phyloP scores from a whole-genome alignment of 306 rosid genomes.

The Acacia crassicarpa region DNA sequence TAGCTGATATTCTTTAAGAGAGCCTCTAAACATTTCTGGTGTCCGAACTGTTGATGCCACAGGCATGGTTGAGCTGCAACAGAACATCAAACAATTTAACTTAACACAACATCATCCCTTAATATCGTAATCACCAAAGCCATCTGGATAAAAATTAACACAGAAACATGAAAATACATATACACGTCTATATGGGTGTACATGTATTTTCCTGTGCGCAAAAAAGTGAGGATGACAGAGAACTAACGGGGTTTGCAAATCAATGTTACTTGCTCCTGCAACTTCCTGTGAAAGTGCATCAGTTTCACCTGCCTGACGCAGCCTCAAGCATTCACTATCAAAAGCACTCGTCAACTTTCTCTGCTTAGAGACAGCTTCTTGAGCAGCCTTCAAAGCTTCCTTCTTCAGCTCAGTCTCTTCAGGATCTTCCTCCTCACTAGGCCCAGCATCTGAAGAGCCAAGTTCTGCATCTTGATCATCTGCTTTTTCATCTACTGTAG shows the following conservation, averaged over 20 bases:
- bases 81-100: slow-evolving; percentile 28
- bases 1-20: slow-evolving; percentile 88
- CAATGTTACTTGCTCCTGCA: slow-evolving; percentile 91
- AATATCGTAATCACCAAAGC: slow-evolving; percentile 28
- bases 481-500: slow-evolving; percentile 51
- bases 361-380: slow-evolving; percentile 98
- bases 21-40: slow-evolving; percentile 84
- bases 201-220: neutral
- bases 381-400: slow-evolving; percentile 97
- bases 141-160: slow-evolving; percentile 8
- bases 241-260: slow-evolving; percentile 91
- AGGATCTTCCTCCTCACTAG: slow-evolving; percentile 72
- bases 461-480: slow-evolving; percentile 50
- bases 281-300: slow-evolving; percentile 73
- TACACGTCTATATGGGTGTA: neutral
- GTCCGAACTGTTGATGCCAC: slow-evolving; percentile 92
- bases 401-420: slow-evolving; percentile 90
- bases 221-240: neutral
- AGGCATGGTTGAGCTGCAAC: slow-evolving; percentile 96
- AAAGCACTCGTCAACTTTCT: slow-evolving; percentile 77
- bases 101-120: slow-evolving; percentile 22
- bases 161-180: slow-evolving; percentile 1
- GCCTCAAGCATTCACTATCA: slow-evolving; percentile 79
- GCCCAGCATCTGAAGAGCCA: slow-evolving; percentile 49
- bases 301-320: slow-evolving; percentile 76